Evolutionary conservation across 208 protist species (phyloP), one percentile per base, ranked within the genome.

Genomic region (Trypanosoma scelopori): DNA sequence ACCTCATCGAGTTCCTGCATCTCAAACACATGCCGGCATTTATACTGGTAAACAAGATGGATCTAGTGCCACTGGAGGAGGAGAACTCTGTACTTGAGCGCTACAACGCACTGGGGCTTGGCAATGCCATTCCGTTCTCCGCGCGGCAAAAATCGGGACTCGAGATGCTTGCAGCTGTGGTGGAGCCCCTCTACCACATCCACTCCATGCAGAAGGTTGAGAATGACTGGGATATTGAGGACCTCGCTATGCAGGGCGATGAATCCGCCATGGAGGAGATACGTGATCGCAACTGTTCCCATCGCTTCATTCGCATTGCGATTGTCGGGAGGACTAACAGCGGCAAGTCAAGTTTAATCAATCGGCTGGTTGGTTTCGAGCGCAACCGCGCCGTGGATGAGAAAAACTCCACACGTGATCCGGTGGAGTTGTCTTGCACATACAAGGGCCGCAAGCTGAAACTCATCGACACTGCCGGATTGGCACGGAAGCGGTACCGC

Each of bases 341-440:
- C 65, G 95, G 95, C 23, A 98, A 98, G 64, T 95, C 84, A 22
- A 98, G 91, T 41, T 74, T 98, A 5, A 79, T 98, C 42, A 98
- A 98, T 72, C 81, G 93, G 22, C 84, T 98, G 18, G 81, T 97
- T 6, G 93, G 92, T n/a, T 90, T 91, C 58, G 90, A 97, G 78
- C 77, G 92, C 22, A 85, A 82, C 55, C 85, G 89, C 6, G 85
- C 91, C 0, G 83, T 91, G 9, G 79, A 89, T 41, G 82, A 94
- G 55, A 65, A 74, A 18, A 94, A 96, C 61, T 97, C 94, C 9
- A 98, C 95, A 5, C 84, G 94, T 32, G 95, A 98, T 58, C 84
- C 93, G 0, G 81, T 98, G 1, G 90, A 97, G 67, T 72, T 95
- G 13, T 64, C 82, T 15, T 96, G 91, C 62, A 77, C 78, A n/a